Evolutionary conservation across 1,139 yeast species (phyloP).

Genomic region (Taphrina wiesneri): DNA sequence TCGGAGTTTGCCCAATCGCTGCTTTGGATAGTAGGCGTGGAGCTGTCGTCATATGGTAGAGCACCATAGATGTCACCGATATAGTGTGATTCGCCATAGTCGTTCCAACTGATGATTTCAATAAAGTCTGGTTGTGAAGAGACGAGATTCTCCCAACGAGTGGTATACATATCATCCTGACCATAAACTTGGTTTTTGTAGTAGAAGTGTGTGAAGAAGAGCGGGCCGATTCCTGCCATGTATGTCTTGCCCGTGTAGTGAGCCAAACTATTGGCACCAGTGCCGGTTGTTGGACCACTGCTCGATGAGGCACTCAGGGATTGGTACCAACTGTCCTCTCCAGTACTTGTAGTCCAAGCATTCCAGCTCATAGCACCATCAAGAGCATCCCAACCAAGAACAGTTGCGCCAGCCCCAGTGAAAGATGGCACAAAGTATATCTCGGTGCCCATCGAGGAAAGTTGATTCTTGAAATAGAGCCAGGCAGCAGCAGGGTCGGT

Average conservation of each 20-base stretch:
- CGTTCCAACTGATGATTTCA: conserved; percentile 38
- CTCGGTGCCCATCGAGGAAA: conserved; percentile 11
- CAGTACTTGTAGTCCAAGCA: conserved; percentile 34
- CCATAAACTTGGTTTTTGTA: conserved; percentile 32
- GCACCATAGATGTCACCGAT: conserved; percentile 27
- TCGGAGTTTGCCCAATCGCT: conserved; percentile 17
- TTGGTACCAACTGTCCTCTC: conserved; percentile 24
- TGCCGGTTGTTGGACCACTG: conserved; percentile 10
- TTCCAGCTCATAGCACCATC: conserved; percentile 37
- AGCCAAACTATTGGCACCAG: neutral
- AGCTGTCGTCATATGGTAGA: conserved; percentile 19
- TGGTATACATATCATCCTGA: conserved; percentile 30
- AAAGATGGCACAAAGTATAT: conserved; percentile 36
- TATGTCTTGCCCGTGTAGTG: conserved; percentile 29
- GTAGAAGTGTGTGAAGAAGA: conserved; percentile 36
- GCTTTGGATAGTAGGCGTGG: conserved; percentile 4
- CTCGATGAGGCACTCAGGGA: neutral
- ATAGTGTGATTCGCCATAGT: conserved; percentile 38
- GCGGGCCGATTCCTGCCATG: conserved; percentile 36
- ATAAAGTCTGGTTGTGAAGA: conserved; percentile 31
- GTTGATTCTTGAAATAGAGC: conserved; percentile 34
- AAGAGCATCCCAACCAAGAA: conserved; percentile 33
- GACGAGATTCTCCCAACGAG: conserved; percentile 35
- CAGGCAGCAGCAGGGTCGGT: conserved; percentile 18
- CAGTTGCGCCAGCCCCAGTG: conserved; percentile 21